Evolutionary conservation across 1,139 yeast genomes (phyloP).

Genomic region (Geotrichum bryndzae): DNA sequence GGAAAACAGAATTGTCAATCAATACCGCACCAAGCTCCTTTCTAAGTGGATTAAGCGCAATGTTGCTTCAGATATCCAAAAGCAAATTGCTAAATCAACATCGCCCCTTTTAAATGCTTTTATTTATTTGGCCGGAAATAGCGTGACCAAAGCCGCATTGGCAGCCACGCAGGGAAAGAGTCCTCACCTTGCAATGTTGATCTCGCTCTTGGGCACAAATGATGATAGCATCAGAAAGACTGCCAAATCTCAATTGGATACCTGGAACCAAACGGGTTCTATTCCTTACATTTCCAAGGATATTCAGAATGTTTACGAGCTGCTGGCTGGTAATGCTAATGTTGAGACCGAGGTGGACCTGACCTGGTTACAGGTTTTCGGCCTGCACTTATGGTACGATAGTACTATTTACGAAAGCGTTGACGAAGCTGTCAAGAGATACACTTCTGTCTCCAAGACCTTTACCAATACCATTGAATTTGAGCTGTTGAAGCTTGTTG

Average conservation of each 20-base stretch:
- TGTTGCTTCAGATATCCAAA: slow-evolving; percentile 43
- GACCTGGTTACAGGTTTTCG: slow-evolving; percentile 63
- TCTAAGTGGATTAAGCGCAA: slow-evolving; percentile 55
- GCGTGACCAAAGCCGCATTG: slow-evolving; percentile 55
- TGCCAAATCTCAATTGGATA: slow-evolving; percentile 56
- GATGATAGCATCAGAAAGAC: slow-evolving; percentile 44
- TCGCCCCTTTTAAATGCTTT: slow-evolving; percentile 48
- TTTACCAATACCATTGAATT: slow-evolving; percentile 29
- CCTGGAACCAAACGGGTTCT: slow-evolving; percentile 52
- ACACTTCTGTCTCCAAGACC: slow-evolving; percentile 27
- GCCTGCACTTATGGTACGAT: slow-evolving; percentile 58
- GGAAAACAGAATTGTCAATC: slow-evolving; percentile 35
- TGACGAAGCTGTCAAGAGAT: slow-evolving; percentile 36
- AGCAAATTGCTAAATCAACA: slow-evolving; percentile 20
- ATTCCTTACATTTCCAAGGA: slow-evolving; percentile 46
- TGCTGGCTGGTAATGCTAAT: slow-evolving; percentile 51
- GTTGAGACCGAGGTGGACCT: slow-evolving; percentile 39
- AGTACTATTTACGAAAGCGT: slow-evolving; percentile 38
- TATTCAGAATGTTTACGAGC: slow-evolving; percentile 53
- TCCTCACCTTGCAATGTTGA: slow-evolving; percentile 60
- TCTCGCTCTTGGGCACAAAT: slow-evolving; percentile 69
- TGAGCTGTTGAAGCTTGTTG: slow-evolving; percentile 41
- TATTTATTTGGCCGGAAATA: slow-evolving; percentile 47
- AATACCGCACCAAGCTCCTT: slow-evolving; percentile 43
- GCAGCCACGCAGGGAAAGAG: slow-evolving; percentile 54